Evolutionary conservation across 2,329 filamentous ascomycete species (phyloP).

Genomic region (Paraconiothyrium brasiliense): DNA sequence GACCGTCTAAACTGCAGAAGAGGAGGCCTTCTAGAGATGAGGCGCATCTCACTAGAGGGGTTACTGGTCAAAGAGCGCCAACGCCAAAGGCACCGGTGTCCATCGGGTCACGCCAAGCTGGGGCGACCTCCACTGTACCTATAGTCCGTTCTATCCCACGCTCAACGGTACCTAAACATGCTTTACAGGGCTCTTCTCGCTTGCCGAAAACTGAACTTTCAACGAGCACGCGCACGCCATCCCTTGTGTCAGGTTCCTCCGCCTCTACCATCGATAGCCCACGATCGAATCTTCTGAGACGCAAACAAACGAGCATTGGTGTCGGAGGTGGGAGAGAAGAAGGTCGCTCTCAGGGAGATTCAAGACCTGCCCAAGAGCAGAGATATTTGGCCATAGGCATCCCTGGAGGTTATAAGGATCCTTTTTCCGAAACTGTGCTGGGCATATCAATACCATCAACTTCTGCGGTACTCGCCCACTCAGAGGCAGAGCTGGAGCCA

Average conservation of each 20-base stretch:
- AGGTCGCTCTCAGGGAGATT: constrained; percentile 40
- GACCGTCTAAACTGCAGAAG: constrained; percentile 48
- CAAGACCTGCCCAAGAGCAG: constrained; percentile 48
- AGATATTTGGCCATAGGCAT: constrained; percentile 34
- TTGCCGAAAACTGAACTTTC: constrained; percentile 49
- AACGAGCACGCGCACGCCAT: constrained; percentile 53
- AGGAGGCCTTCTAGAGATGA: constrained; percentile 47
- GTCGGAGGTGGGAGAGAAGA: constrained; percentile 39
- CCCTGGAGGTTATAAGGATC: constrained; percentile 49
- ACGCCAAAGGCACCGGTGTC: constrained; percentile 24
- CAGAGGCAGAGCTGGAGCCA: constrained; percentile 38
- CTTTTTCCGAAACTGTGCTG: constrained; percentile 54
- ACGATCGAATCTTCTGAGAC: constrained; percentile 53
- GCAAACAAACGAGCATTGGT: constrained; percentile 57
- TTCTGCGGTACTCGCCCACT: constrained; percentile 38
- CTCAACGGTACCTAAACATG: constrained; percentile 32
- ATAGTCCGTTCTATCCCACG: constrained; percentile 29
- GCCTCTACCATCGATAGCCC: constrained; percentile 58
- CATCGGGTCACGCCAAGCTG: constrained; percentile 34
- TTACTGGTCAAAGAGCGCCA: constrained; percentile 32
- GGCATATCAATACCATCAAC: constrained; percentile 54
- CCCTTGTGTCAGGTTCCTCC: constrained; percentile 60
- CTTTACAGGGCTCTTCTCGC: constrained; percentile 38
- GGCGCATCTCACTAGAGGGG: constrained; percentile 24
- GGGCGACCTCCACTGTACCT: constrained; percentile 33